phyloP scores from a whole-genome alignment of 352 stramenopile species.

The Pythium insidiosum region DNA sequence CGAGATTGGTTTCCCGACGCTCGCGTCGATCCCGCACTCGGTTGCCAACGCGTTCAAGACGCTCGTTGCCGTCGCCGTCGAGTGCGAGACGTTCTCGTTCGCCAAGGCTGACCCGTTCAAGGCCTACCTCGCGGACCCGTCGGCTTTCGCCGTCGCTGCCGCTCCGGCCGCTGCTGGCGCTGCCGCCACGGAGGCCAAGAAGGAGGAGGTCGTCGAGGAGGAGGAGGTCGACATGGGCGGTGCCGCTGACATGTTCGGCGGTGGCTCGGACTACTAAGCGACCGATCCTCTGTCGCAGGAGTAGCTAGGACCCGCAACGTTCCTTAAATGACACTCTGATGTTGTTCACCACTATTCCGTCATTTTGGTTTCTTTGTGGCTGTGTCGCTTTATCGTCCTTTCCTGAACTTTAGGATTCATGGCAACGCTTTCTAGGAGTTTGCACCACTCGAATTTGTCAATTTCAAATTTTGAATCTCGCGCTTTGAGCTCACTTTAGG shows the following conservation, averaged over 20 bases:
- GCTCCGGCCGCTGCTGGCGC: conserved; percentile 75
- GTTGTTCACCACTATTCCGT: conserved; percentile 6
- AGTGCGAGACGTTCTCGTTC: conserved; percentile 96
- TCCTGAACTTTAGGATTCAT: not conserved
- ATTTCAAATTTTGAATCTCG: conserved; percentile 26
- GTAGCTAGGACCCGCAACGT: not conserved
- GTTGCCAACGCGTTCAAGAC: conserved; percentile 99
- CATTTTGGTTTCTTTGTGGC: not conserved
- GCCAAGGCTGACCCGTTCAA: conserved; percentile 96
- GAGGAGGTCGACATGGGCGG: conserved; percentile 81
- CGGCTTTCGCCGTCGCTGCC: conserved; percentile 88
- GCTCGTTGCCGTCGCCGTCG: conserved; percentile 93
- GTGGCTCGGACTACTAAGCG: conserved; percentile 62
- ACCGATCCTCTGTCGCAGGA: not conserved
- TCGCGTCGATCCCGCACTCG: conserved; percentile 97
- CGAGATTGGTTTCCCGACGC: conserved; percentile 93
- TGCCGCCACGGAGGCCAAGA: conserved; percentile 42
- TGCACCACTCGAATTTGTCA: conserved; percentile 8
- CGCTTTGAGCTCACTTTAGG: too few relatives aligned
- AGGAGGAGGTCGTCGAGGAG: conserved; percentile 63
- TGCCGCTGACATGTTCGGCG: conserved; percentile 83
- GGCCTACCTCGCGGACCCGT: conserved; percentile 92
- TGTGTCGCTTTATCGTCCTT: not conserved
- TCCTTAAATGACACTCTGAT: conserved; percentile 5
- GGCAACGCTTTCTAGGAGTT: not conserved